phyloP scores from a whole-genome alignment of 2,329 filamentous ascomycete genomes.

The Chaetomium olivaceum region DNA sequence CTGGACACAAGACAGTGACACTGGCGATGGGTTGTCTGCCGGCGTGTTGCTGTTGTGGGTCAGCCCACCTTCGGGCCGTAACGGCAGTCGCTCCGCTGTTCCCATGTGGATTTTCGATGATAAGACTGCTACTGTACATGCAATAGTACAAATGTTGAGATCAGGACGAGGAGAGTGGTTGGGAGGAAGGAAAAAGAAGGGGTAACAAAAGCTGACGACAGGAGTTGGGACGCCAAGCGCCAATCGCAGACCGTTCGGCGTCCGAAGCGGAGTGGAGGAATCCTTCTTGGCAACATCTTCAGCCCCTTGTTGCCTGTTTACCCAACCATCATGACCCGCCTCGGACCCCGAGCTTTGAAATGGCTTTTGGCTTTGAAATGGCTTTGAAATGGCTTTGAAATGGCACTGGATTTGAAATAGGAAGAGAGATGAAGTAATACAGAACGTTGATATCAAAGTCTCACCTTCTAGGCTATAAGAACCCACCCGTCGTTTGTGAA shows the following conservation, averaged over 20 bases:
- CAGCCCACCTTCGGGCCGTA: neutral
- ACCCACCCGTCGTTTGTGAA: no score
- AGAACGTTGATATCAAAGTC: no score
- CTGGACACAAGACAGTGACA: conserved; percentile 8
- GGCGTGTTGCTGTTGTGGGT: neutral
- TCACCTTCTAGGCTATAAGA: no score
- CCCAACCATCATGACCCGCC: neutral
- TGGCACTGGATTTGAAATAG: neutral
- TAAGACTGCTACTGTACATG: neutral
- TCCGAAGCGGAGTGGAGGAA: neutral
- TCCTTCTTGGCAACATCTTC: neutral
- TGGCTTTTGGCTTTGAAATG: neutral
- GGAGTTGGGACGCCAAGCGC: neutral
- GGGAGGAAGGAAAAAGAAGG: neutral
- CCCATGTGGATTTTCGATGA: neutral
- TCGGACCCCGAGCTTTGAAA: neutral
- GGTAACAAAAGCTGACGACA: neutral
- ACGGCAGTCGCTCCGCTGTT: neutral
- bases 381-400: neutral
- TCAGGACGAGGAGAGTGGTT: neutral
- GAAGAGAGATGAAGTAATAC: no score
- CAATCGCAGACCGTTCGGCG: neutral
- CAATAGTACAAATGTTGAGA: no score
- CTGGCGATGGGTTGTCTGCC: neutral
- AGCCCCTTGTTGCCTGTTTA: neutral